These are phyloP conservation scores for Polygonum maritimum DNA, from an alignment of 148 eudicot genomes.

Conservation along the genomic window DNA sequence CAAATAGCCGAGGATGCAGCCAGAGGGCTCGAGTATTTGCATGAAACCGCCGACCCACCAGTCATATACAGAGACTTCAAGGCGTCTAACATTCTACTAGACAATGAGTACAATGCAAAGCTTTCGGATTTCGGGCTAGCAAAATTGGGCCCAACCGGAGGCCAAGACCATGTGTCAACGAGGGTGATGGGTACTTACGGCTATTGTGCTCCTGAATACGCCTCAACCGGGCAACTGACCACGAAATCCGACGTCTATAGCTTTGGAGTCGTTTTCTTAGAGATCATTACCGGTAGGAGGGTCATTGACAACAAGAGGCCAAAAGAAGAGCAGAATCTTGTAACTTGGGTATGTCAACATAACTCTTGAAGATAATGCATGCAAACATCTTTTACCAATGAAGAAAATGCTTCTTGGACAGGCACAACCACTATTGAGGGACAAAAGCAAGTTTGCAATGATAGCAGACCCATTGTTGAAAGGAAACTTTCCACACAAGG, in stretches of 20 bases:
- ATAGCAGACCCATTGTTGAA: conserved; percentile 75
- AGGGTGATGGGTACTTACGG: conserved; percentile 91
- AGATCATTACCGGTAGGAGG: conserved; percentile 73
- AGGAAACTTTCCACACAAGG: conserved; percentile 49
- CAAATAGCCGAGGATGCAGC: conserved; percentile 76
- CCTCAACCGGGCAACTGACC: conserved; percentile 60
- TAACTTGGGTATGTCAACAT: conserved; percentile 47
- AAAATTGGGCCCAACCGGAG: conserved; percentile 64
- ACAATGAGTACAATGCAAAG: conserved; percentile 47
- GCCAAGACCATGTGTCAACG: conserved; percentile 46
- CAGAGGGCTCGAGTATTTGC: conserved; percentile 69
- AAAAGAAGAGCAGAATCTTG: conserved; percentile 61
- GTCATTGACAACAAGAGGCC: conserved; percentile 59
- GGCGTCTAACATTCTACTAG: conserved; percentile 70
- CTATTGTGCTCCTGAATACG: conserved; percentile 86
- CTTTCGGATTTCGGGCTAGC: conserved; percentile 92
- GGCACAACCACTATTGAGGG: conserved; percentile 85
- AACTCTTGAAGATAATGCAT: background rate
- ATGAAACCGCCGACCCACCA: conserved; percentile 69
- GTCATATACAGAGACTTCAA: conserved; percentile 80
- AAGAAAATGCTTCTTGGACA: conserved; percentile 9
- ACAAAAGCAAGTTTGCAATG: conserved; percentile 53
- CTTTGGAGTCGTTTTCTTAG: conserved; percentile 85
- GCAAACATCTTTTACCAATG: too few species aligned
- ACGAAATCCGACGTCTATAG: conserved; percentile 79